Percentiles rank a stretch among this genome's conserved stretches.
Conservation (phyloP, 345 rosid genomes). For the Brassica napus region Da-Ae NC_063451.1:12965501-12966000, state of each 20-base stretch:
- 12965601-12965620: neutral
- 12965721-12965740: neutral
- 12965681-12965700: neutral
- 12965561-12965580: neutral
- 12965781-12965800: neutral
- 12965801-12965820: neutral
- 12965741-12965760: neutral
- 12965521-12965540: neutral
- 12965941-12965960: too few species aligned
- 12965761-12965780: neutral
- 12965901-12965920: neutral
- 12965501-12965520: neutral
- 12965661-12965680: neutral
- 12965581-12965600: too few species aligned
- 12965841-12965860: neutral
- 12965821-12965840: neutral
- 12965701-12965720: neutral
- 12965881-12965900: neutral
- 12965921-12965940: too few species aligned
- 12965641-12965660: neutral
- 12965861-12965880: neutral
- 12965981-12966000: too few species aligned
- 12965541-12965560: neutral
- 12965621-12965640: neutral
- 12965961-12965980: too few species aligned